Evolutionary conservation across 148 eudicot genomes (phyloP), one percentile per base, ranked within the genome.

Genomic region (Silene conica): DNA sequence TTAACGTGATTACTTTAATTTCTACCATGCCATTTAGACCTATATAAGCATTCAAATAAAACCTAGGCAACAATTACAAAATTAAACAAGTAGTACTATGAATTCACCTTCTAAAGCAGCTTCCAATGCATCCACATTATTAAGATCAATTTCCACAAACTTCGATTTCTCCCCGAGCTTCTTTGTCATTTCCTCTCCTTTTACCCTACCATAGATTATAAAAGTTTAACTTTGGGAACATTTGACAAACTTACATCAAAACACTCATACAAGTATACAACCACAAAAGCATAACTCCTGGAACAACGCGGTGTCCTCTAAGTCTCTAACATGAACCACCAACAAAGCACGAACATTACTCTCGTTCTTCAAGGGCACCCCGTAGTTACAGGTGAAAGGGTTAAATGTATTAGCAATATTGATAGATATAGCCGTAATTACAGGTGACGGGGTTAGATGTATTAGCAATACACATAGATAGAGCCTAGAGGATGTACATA

Each of bases 151-250:
- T 79, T 85, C 86, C 63, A 86, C 81, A 80, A 95, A 95, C 76
- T 87, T 84, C 0, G 97, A 83, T 71, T 85, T 87, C 57, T 87
- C 83, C 73, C 97, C 96, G 3, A 95, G 85, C 76, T 82, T 86
- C 75, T 82, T 84, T 64, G 87, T 93, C 96, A 87, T 84, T 63
- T 86, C 85, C 65, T 82, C 88, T 13, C 97, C 97, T 81, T 84
- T 95, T 28, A 85, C 99, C 84, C 99, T 95, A 84, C n/a, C 59
- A 82, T 50, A 18, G 38, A 46, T 59, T 34, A 64, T 5, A 22
- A 16, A 55, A 75, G 64, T 22, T 31, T 69, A 50, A 46, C 4
- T 50, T 73, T 48, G n/a, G 63, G 63, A 63, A 74, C 26, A 41
- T 2, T 19, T 66, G 3, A 2, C 1, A 23, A 71, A 69, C 12